Base-by-base conservation (phyloP, 2,329 filamentous ascomycete species). In the Ascochyta koolunga region DNA sequence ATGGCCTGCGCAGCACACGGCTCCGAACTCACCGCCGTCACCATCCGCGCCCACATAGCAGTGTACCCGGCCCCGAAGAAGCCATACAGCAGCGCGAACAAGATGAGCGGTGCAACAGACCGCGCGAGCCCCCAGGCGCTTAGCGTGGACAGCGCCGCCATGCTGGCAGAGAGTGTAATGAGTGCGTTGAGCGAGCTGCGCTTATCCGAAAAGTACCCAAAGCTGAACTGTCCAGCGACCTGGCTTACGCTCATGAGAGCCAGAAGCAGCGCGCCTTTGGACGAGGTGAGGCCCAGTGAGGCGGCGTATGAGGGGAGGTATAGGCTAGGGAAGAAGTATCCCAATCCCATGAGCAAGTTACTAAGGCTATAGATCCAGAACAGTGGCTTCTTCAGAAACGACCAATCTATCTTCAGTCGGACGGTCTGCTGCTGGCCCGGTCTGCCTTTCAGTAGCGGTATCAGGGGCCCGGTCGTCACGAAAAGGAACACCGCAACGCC, bases 71-170 rank as follows among this genome's bases (percentile, higher is more conserved):
- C 73, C 6, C 68, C 72, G 42, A 74, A 75, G 24, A 73, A 66
- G 1, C 76, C 76, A 50, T 58, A 82, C n/a, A 58, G 65, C 45
- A 73, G 75, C 67, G 51, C 69, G 42, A 78, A 78, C 4, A 74
- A 49, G 40, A 73, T 70, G 0, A 78, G 56, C 49, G 70, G 61
- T 24, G 69, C 27, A 40, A 75, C 42, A 8, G 63, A 71, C 22
- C 75, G 77, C 2, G 75, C 69, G 1, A 78, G 53, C 15, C 78
- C 76, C 66, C 80, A 80, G 41, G 79, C 66, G 39, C 76, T 59
- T 52, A 77, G 69, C 2, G 73, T 68, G 0, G 66, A 60, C 2
- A 69, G 38, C 2, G 67, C 63, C 3, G 68, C 63, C 3, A 70
- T 62, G 15, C 71, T 42, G 1, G 67, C 66, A 5, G 68, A 73